Base-by-base conservation (phyloP, 2,329 filamentous ascomycete genomes). In the Camptophora hylomeconis region DNA sequence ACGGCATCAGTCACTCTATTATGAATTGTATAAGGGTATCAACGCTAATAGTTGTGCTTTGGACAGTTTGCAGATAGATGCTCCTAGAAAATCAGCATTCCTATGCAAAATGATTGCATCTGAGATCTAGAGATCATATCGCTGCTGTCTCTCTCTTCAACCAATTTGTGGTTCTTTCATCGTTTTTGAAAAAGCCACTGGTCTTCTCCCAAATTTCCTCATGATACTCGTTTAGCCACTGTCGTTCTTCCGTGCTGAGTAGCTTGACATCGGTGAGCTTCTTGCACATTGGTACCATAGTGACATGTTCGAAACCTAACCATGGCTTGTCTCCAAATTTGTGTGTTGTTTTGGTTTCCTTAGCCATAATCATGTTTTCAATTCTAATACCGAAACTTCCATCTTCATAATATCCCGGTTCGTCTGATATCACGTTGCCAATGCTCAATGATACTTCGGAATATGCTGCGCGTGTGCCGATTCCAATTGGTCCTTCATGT, bases 371-470 rank as follows among this genome's bases (percentile, higher is more conserved):
- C 46, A 98, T 75, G 52, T 98, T 98, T 57, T 98, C 89, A 47
- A 94, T 94, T 11, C 89, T 78, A 42, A 98, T 89, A 11, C 89
- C 89, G 48, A 92, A 98, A 20, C 75, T 74, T 26, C 84, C 87
- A 46, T 98, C 89, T 54, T 95, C 86, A 52, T 98, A 98, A 59
- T 86, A 98, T 17, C 89, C 89, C 2, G 89, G 89, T 55, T 98
- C 84, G 47, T 94, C 84, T 2, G 87, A 95, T 30, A 95, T 73
- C 21, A 98, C 87, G 46, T 98, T 94, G 24, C 89, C 89, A n/a
- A 82, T 67, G 0, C 82, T 72, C 17, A 98, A 66, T 0, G 89
- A 69, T 5, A 95, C 86, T 50, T 98, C 89, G 0, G 82, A 78
- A 50, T 87, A 94, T 45, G 92, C 81, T 20, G 92, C 73, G 24